Percentiles rank a stretch among this genome's conserved stretches.
Evolutionary conservation across 1,284 basidiomycete genomes (phyloP).

Genomic region (Pseudozyma sp.): DNA sequence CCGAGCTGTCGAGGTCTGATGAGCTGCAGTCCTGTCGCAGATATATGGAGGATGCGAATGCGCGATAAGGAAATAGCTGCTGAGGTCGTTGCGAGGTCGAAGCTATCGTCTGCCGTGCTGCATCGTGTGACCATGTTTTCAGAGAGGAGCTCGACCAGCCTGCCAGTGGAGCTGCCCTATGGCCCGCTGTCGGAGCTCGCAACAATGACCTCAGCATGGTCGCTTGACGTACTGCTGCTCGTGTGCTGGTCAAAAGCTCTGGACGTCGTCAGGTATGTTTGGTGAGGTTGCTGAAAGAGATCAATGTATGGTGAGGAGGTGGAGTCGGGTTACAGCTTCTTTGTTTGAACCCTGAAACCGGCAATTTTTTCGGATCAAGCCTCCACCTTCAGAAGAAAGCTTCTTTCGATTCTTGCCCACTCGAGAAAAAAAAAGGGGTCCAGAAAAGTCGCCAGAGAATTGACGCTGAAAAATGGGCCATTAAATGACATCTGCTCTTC

Average conservation of each 20-base stretch:
- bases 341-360: conserved; percentile 22
- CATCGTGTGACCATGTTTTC: background rate
- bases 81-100: background rate
- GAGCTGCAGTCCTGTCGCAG: background rate
- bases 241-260: no score
- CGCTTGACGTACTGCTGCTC: background rate
- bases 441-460: background rate
- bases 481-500: background rate
- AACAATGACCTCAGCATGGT: conserved; percentile 12
- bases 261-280: no score
- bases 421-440: background rate
- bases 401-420: no score
- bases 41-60: background rate
- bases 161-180: background rate
- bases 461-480: no score
- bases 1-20: background rate
- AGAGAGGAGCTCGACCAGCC: no score
- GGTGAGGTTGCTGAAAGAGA: no score
- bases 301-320: no score
- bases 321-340: background rate
- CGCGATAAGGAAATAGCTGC: background rate
- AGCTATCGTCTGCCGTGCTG: background rate
- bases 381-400: background rate
- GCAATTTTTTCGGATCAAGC: conserved; percentile 21
- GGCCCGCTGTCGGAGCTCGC: background rate